Evolutionary conservation across 78 protist genomes (phyloP), one percentile per base, ranked within the genome.

Genomic region (Dictyostelium citrinum): DNA sequence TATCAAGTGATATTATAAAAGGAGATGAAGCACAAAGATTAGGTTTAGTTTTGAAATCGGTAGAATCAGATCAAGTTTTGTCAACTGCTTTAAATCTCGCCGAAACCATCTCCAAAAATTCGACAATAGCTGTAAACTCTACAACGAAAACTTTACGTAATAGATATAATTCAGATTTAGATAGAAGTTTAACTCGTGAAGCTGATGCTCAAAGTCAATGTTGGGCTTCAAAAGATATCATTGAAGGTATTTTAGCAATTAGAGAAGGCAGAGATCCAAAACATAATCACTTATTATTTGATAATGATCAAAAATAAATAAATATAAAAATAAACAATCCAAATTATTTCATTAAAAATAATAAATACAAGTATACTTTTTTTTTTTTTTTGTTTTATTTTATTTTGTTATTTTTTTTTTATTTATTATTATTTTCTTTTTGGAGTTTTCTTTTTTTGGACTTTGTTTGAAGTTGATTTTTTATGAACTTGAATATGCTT

Each of bases 191-290:
- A 37, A 22, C 33, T 60, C 45, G 97, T 14, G 97, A 95, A 49
- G 95, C 95, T 39, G 95, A 55, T 61, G 51, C 83, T 16, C 97
- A 95, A 81, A 77, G 95, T 22, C 83, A 77, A 43, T 83, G 93
- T 82, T 95, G 81, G 46, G 82, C 90, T 31, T 27, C 76, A 43
- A 14, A 49, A 35, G 96, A 93, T 37, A 67, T 90, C 16, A 11
- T 80, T 24, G 95, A 90, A n/a, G 95, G 95, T 61, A 17, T 90
- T 41, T 39, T 4, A 5, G 95, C 95, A 22, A 77, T 81, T 37
- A 90, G 61, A 49, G 93, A 90, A 81, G 20, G 33, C 4, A 76
- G 93, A 70, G 43, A 71, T 27, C 93, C 93, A 75, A 76, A 5
- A 29, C 39, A 31, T 27, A 70, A 70, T 70, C 1, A 70, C 1